Percentiles rank a stretch among this genome's conserved stretches.
Evolutionary conservation across 2,329 filamentous ascomycete species (phyloP).

Genomic region (Botrytis squamosa): DNA sequence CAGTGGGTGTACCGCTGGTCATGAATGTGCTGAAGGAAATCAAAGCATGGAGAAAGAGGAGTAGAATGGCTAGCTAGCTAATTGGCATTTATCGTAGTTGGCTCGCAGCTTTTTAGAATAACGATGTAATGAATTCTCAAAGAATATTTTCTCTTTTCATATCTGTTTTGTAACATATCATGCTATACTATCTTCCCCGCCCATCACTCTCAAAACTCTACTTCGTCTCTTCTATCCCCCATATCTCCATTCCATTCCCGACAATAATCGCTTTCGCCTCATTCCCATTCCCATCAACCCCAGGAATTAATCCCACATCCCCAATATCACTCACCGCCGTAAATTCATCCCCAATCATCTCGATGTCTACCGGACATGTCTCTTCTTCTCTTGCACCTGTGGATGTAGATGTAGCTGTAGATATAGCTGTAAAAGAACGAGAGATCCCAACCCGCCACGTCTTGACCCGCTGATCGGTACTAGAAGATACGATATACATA

Average conservation of each 20-base stretch:
- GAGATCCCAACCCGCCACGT: conserved; percentile 43
- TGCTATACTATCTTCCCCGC: background rate
- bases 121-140: conserved; percentile 7
- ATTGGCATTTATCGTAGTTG: background rate
- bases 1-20: conserved; percentile 83
- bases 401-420: background rate
- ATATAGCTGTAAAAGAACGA: too few relatives aligned
- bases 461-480: conserved; percentile 63
- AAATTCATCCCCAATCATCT: conserved; percentile 50
- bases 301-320: conserved; percentile 43
- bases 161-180: background rate
- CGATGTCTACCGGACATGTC: conserved; percentile 36
- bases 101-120: conserved; percentile 1
- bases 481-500: conserved; percentile 46
- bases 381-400: conserved; percentile 20
- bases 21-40: conserved; percentile 83
- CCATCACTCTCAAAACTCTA: background rate
- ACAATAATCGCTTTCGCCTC: conserved; percentile 34
- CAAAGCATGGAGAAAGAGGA: conserved; percentile 46
- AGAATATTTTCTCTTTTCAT: background rate
- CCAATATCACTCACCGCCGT: conserved; percentile 62
- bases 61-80: conserved; percentile 21
- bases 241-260: conserved; percentile 41
- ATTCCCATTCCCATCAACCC: background rate
- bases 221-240: conserved; percentile 16